These are phyloP conservation scores for Suzukiozyma palmioleophila DNA, from an alignment of 1,139 yeast genomes.

Conservation along the genomic window DNA sequence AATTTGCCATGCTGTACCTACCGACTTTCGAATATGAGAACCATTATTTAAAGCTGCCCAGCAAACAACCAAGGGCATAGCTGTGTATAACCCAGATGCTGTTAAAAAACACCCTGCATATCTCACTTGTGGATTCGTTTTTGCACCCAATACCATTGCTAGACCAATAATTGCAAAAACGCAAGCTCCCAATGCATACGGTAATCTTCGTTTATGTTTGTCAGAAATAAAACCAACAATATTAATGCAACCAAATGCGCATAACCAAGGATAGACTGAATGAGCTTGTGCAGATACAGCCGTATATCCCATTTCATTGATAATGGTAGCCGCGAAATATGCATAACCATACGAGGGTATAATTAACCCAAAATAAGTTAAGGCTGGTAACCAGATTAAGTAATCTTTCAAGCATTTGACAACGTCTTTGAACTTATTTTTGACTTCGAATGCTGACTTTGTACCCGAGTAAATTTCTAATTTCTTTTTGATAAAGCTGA, in stretches of 20 bases:
- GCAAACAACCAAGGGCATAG: slow-evolving; percentile 74
- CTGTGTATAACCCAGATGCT: slow-evolving; percentile 62
- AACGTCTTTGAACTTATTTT: slow-evolving; percentile 39
- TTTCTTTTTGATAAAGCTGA: slow-evolving; percentile 47
- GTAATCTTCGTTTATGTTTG: slow-evolving; percentile 38
- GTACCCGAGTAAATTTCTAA: slow-evolving; percentile 49
- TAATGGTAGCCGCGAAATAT: slow-evolving; percentile 64
- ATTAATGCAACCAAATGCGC: slow-evolving; percentile 55
- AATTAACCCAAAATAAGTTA: slow-evolving; percentile 58
- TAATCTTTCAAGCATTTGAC: slow-evolving; percentile 42
- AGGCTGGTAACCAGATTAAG: slow-evolving; percentile 51
- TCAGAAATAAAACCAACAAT: slow-evolving; percentile 49
- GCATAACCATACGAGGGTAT: slow-evolving; percentile 72
- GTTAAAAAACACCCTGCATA: slow-evolving; percentile 71
- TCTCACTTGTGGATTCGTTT: slow-evolving; percentile 34
- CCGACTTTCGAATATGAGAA: slow-evolving; percentile 67
- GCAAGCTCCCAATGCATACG: slow-evolving; percentile 41
- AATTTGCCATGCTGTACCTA: slow-evolving; percentile 72
- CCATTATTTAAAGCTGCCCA: slow-evolving; percentile 66
- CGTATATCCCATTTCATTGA: slow-evolving; percentile 51
- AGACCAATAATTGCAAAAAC: slow-evolving; percentile 51
- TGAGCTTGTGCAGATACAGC: slow-evolving; percentile 62
- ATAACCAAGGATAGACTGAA: slow-evolving; percentile 71
- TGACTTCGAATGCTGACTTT: slow-evolving; percentile 49
- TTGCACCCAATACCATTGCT: slow-evolving; percentile 44